These are phyloP conservation scores for Lasiodiplodia sp. DNA, from an alignment of 2,329 filamentous ascomycete species.

Conservation along the genomic window DNA sequence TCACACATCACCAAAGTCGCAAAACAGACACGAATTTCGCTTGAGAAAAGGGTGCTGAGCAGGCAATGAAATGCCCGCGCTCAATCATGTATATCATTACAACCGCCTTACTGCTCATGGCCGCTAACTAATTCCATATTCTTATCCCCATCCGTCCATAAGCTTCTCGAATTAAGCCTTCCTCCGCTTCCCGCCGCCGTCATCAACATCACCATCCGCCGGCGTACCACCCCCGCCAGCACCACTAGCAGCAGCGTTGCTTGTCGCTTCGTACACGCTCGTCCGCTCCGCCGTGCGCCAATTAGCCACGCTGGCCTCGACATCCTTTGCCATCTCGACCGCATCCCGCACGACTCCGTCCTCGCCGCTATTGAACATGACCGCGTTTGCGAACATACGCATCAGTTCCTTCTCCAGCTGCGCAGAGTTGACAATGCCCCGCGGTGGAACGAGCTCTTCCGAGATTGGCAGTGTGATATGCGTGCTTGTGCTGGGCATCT, in stretches of 20 bases:
- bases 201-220: neutral
- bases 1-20: neutral
- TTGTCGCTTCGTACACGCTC: constrained; percentile 27
- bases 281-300: constrained; percentile 74
- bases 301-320: constrained; percentile 78
- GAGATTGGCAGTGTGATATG: constrained; percentile 65
- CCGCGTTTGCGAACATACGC: constrained; percentile 96
- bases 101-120: neutral
- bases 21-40: neutral
- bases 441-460: constrained; percentile 82
- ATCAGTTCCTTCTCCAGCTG: constrained; percentile 93
- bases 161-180: neutral
- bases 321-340: constrained; percentile 86
- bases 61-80: neutral
- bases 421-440: constrained; percentile 88
- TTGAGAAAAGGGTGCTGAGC: neutral
- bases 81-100: neutral
- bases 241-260: neutral
- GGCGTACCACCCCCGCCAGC: neutral
- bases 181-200: neutral
- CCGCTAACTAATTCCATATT: neutral
- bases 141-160: neutral
- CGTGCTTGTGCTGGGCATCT: constrained; percentile 13
- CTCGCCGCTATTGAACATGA: constrained; percentile 97
- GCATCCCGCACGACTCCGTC: constrained; percentile 89